These are phyloP conservation scores for Penicillium macrosclerotiorum DNA, from an alignment of 495 filamentous ascomycete genomes.

Conservation along the genomic window DNA sequence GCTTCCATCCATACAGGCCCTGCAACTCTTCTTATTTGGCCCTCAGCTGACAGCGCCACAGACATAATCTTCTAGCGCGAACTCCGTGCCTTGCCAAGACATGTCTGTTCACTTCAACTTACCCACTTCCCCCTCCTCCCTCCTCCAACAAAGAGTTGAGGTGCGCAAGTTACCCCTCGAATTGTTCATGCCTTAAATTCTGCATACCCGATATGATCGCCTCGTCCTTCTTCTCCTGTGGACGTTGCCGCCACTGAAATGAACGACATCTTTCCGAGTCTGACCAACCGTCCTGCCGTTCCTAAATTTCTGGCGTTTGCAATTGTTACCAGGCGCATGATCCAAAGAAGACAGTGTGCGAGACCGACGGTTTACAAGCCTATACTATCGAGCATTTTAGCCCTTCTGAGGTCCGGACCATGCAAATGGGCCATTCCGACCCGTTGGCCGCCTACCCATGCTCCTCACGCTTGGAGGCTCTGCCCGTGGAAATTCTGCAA, in stretches of 20 bases:
- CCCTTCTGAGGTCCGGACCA: background rate
- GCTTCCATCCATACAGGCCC: background rate
- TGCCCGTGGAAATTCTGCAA: conserved; percentile 54
- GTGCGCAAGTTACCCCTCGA: too few relatives aligned
- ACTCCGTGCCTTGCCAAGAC: conserved; percentile 14
- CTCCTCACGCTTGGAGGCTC: conserved; percentile 46
- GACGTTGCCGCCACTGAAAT: conserved; percentile 8
- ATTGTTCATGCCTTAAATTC: conserved; percentile 1
- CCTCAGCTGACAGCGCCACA: conserved; percentile 1
- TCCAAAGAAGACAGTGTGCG: background rate
- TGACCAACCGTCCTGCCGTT: background rate
- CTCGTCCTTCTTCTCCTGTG: background rate
- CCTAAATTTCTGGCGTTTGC: too few relatives aligned
- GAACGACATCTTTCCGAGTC: background rate
- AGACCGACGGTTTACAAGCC: background rate
- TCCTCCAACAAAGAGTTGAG: conserved; percentile 1
- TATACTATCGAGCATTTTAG: background rate
- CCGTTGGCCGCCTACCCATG: conserved; percentile 11
- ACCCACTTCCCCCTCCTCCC: conserved; percentile 20
- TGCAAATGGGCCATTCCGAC: conserved; percentile 15
- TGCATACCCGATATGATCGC: conserved; percentile 2
- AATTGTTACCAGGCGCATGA: too few relatives aligned
- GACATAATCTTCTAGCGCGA: background rate
- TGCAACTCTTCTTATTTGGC: background rate
- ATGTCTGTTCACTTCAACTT: conserved; percentile 12